These are phyloP conservation scores for Tricholoma hemisulphureum DNA, from an alignment of 768 basidiomycete species.

Conservation along the genomic window DNA sequence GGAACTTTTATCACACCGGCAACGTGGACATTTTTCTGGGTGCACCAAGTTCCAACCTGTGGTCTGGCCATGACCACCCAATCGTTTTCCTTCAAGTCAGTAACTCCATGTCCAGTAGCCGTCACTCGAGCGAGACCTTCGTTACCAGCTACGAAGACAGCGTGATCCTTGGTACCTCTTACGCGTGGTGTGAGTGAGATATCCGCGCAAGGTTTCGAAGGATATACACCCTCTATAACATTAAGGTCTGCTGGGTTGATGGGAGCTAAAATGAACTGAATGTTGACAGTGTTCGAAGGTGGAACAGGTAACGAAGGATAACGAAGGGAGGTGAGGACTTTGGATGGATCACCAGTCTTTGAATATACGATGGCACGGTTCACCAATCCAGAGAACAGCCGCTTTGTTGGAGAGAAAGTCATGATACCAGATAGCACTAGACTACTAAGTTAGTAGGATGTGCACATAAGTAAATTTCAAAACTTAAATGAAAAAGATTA, in stretches of 20 bases:
- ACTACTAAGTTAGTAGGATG: too few relatives aligned
- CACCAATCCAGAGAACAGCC: conserved; percentile 16
- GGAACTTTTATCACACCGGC: conserved; percentile 64
- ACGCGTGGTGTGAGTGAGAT: conserved; percentile 35
- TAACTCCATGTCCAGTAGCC: conserved; percentile 56
- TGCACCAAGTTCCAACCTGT: conserved; percentile 78
- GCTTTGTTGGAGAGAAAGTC: conserved; percentile 18
- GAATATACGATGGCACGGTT: conserved; percentile 70
- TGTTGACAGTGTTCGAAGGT: conserved; percentile 54
- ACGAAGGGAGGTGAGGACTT: conserved; percentile 55
- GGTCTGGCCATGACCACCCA: conserved; percentile 72
- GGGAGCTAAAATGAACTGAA: conserved; percentile 68
- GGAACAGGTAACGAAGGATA: conserved; percentile 56
- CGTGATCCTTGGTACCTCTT: conserved; percentile 28
- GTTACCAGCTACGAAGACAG: conserved; percentile 68
- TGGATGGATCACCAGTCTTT: conserved; percentile 55
- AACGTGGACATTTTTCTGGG: conserved; percentile 49
- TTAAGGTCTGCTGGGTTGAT: conserved; percentile 84
- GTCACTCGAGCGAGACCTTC: conserved; percentile 72
- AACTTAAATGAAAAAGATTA: too few relatives aligned
- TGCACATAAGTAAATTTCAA: too few relatives aligned
- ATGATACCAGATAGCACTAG: neutral
- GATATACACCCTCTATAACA: conserved; percentile 81
- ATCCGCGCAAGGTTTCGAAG: conserved; percentile 50
- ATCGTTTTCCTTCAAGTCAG: conserved; percentile 51